Percentiles rank a stretch among this genome's conserved stretches.
Evolutionary conservation across 345 rosid genomes (phyloP).

Genomic region (Geranium brycei): DNA sequence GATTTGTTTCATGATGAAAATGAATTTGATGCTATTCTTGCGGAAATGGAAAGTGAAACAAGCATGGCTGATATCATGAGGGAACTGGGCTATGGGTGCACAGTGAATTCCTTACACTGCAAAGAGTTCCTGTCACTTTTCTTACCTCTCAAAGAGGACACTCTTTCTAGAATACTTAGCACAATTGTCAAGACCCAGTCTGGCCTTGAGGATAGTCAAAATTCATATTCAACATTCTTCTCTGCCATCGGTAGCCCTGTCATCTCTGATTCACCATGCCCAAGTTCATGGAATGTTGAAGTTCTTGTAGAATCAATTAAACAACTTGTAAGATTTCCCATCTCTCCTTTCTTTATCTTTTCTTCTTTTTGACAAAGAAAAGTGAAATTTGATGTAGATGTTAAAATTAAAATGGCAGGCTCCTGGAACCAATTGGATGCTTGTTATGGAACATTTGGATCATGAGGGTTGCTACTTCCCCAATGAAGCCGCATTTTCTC

Average conservation of each 20-base stretch:
- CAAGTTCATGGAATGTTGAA: slow-evolving; percentile 68
- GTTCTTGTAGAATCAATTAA: slow-evolving; percentile 60
- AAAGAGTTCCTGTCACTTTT: slow-evolving; percentile 60
- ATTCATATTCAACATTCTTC: slow-evolving; percentile 50
- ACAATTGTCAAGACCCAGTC: slow-evolving; percentile 35
- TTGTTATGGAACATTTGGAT: slow-evolving; percentile 69
- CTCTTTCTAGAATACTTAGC: slow-evolving; percentile 63
- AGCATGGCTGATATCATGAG: slow-evolving; percentile 62
- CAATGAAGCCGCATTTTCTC: slow-evolving; percentile 67
- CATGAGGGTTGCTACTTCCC: slow-evolving; percentile 78
- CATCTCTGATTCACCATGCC: slow-evolving; percentile 31
- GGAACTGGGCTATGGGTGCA: slow-evolving; percentile 86
- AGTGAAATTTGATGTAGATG: neutral
- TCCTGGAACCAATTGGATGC: slow-evolving; percentile 67
- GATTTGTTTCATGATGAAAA: slow-evolving; percentile 33
- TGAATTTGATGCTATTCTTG: slow-evolving; percentile 70
- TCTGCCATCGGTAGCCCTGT: slow-evolving; percentile 55
- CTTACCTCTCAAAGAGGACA: slow-evolving; percentile 51
- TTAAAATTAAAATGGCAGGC: slow-evolving; percentile 35
- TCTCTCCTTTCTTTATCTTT: slow-evolving; percentile 3
- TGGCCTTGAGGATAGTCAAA: slow-evolving; percentile 46
- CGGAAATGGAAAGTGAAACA: slow-evolving; percentile 74
- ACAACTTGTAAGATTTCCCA: slow-evolving; percentile 47
- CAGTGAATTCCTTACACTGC: slow-evolving; percentile 55
- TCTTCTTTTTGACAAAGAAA: neutral